Percentiles rank a stretch among this genome's conserved stretches.
Conservation (phyloP, 495 filamentous ascomycete genomes). For the Daldinia caldariorum region DNA sequence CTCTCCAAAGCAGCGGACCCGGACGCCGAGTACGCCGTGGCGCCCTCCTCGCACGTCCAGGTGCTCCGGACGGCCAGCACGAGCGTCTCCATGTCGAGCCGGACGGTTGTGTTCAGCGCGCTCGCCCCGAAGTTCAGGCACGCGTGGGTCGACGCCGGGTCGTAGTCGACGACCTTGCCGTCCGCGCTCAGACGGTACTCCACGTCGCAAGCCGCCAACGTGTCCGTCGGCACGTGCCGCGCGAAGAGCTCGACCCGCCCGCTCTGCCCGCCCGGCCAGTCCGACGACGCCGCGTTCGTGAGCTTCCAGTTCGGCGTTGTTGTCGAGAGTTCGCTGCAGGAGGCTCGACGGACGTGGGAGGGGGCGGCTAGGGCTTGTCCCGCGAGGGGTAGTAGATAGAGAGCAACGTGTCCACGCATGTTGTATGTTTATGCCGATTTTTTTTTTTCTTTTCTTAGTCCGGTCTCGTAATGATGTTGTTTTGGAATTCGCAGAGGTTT, state of each 20-base stretch:
- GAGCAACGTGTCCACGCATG: constrained; percentile 5
- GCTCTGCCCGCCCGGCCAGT: constrained; percentile 36
- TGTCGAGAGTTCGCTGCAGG: constrained; percentile 28
- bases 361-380: constrained; percentile 17
- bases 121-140: constrained; percentile 36
- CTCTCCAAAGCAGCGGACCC: constrained; percentile 19
- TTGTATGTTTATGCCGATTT: constrained; percentile 6
- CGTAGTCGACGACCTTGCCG: constrained; percentile 32
- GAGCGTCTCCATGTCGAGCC: constrained; percentile 36
- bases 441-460: not conserved
- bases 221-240: constrained; percentile 27
- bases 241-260: constrained; percentile 41
- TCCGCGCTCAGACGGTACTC: constrained; percentile 28
- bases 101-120: constrained; percentile 27
- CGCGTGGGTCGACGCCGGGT: constrained; percentile 17
- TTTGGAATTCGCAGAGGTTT: not conserved
- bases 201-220: constrained; percentile 30
- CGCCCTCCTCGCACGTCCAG: constrained; percentile 37
- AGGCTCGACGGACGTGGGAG: not conserved
- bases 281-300: constrained; percentile 33
- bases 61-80: constrained; percentile 24
- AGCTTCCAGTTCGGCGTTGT: constrained; percentile 31
- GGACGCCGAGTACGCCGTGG: constrained; percentile 26
- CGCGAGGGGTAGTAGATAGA: constrained; percentile 28
- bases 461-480: not conserved